Base-by-base conservation (phyloP, 345 rosid genomes). In the Chamaenerion angustifolium region DNA sequence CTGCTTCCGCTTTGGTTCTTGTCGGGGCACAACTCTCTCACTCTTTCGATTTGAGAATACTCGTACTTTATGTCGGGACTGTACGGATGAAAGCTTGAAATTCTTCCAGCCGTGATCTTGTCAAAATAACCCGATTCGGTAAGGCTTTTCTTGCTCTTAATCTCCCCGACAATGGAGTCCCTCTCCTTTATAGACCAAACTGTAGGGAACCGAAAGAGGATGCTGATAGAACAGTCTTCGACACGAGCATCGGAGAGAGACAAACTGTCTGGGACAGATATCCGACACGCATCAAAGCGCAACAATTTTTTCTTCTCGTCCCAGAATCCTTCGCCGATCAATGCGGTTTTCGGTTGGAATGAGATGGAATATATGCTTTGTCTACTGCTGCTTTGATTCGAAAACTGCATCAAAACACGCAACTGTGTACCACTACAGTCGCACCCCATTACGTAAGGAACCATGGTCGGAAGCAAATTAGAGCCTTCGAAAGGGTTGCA, bases 261-360 rank as follows among this genome's bases (percentile, higher is more conserved):
- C 37, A 49, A 57, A 1, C 62, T 35, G 0, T 21, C 8, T 5
- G 7, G 8, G 42, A 64, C 64, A 45, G 54, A 50, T 27, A 75
- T 49, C 27, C 65, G 56, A 25, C 72, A 72, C 11, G 70, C 79
- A 19, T 51, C 54, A 16, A 70, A 41, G 56, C 54, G 57, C 13
- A 75, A 63, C 41, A 16, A 57, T 46, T 75, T 60, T 45, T 45
- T 68, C 50, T 55, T 60, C 3, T 59, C 61, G 42, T 72, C 81
- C 81, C 81, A 77, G 19, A 51, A 7, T 40, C 72, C 83, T 72
- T 80, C 81, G 7, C 72, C 88, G 31, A 80, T 51, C 43, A 80
- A 43, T 10, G 59, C 46, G 43, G 35, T 49, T 43, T 11, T 53
- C 16, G 49, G 58, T 51, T 58, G 35, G 16, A 66, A 65, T 40